phyloP scores from a whole-genome alignment of 2,329 filamentous ascomycete species.

The Pestalotiopsis sp. region DNA sequence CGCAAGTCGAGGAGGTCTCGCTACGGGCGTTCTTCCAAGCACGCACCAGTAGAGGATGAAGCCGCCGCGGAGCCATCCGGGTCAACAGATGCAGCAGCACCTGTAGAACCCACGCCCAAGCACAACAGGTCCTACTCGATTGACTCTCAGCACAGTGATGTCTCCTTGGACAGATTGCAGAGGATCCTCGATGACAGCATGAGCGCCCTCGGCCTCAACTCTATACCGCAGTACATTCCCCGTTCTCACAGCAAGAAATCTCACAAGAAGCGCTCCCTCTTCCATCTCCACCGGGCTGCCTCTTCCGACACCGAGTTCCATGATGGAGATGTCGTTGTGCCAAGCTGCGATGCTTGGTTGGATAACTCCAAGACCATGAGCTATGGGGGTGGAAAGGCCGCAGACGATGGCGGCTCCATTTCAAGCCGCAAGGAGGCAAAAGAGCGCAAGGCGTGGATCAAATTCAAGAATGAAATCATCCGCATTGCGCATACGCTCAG shows the following conservation, averaged over 20 bases:
- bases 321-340: conserved; percentile 82
- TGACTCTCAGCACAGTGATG: conserved; percentile 67
- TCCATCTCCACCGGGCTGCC: conserved; percentile 48
- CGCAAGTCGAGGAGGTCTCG: conserved; percentile 53
- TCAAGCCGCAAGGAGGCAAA: conserved; percentile 58
- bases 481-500: conserved; percentile 85
- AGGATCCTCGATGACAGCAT: conserved; percentile 74
- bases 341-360: conserved; percentile 79
- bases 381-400: conserved; percentile 62
- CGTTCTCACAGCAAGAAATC: conserved; percentile 46
- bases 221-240: conserved; percentile 46
- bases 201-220: conserved; percentile 52
- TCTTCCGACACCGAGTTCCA: conserved; percentile 86
- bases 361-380: conserved; percentile 90
- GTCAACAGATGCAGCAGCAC: conserved; percentile 10
- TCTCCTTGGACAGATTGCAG: conserved; percentile 81
- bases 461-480: conserved; percentile 90
- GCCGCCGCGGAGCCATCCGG: conserved; percentile 24
- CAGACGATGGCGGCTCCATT: conserved; percentile 44
- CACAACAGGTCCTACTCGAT: conserved; percentile 55
- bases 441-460: conserved; percentile 77
- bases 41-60: conserved; percentile 32
- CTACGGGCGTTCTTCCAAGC: conserved; percentile 40
- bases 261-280: conserved; percentile 33
- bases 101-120: conserved; percentile 8